Evolutionary conservation across 2,329 filamentous ascomycete genomes (phyloP).

Genomic region (Fonsecaea monophora): DNA sequence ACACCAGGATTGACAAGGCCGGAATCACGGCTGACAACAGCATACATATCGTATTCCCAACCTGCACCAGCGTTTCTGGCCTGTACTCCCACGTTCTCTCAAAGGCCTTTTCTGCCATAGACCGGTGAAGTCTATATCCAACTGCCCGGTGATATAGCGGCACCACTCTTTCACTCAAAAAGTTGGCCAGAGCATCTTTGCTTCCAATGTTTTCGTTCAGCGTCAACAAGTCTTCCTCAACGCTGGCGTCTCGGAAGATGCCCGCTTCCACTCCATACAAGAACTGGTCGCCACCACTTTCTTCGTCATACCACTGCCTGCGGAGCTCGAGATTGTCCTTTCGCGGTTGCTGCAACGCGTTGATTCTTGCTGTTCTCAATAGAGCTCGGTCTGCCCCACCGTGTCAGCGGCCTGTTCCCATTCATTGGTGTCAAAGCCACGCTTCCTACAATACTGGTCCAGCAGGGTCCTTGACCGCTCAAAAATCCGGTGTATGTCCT

Average conservation of each 20-base stretch:
- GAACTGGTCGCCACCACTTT: constrained; percentile 35
- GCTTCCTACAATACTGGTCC: constrained; percentile 34
- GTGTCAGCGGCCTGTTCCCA: constrained; percentile 20
- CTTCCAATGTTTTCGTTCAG: constrained; percentile 28
- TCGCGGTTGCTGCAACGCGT: constrained; percentile 29
- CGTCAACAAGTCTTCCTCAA: constrained; percentile 33
- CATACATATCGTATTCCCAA: constrained; percentile 37
- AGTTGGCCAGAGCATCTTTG: constrained; percentile 34
- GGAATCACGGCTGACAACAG: constrained; percentile 37
- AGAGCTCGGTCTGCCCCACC: constrained; percentile 32
- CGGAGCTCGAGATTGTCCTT: constrained; percentile 35
- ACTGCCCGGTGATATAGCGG: constrained; percentile 36
- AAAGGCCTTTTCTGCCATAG: constrained; percentile 34
- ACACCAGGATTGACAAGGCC: constrained; percentile 35
- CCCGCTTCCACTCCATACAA: constrained; percentile 37
- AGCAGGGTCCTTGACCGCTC: constrained; percentile 36
- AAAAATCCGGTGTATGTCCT: constrained; percentile 33
- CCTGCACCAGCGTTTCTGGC: constrained; percentile 32
- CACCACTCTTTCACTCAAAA: constrained; percentile 32
- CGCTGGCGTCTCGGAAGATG: constrained; percentile 31
- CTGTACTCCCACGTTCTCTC: constrained; percentile 33
- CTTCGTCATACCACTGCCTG: constrained; percentile 38
- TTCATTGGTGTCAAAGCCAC: constrained; percentile 5
- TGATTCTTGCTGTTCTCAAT: constrained; percentile 34
- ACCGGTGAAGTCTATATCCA: constrained; percentile 35